phyloP scores from a whole-genome alignment of 2,329 filamentous ascomycete genomes.

The Onygenales sp. region DNA sequence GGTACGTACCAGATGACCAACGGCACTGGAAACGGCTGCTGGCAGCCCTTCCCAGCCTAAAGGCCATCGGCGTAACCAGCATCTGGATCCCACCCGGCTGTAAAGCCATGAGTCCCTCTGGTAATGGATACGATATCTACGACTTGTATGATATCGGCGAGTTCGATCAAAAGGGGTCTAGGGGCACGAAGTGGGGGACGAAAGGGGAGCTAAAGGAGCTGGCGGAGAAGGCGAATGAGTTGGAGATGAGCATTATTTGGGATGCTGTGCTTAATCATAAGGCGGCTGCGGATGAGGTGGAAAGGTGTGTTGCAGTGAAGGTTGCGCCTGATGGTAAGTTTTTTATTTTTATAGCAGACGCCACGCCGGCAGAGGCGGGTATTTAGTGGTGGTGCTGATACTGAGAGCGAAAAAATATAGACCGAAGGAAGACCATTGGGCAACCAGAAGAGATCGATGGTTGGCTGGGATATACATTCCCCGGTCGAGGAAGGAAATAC shows the following conservation, averaged over 20 bases:
- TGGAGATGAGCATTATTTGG: conserved; percentile 53
- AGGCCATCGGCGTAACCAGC: conserved; percentile 51
- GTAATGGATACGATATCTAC: conserved; percentile 62
- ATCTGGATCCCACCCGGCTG: conserved; percentile 64
- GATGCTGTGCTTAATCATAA: conserved; percentile 67
- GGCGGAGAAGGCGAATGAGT: conserved; percentile 39
- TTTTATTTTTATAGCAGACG: background rate
- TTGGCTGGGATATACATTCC: conserved; percentile 60
- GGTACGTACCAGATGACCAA: conserved; percentile 55
- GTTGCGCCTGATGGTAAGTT: conserved; percentile 45
- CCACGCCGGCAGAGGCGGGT: too few relatives aligned
- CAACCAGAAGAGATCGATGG: conserved; percentile 54
- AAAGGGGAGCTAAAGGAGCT: conserved; percentile 52
- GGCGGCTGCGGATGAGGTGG: conserved; percentile 56
- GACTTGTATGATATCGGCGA: conserved; percentile 63
- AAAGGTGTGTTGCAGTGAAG: conserved; percentile 53
- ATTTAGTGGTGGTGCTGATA: background rate
- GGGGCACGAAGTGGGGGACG: conserved; percentile 59
- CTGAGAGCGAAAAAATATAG: conserved; percentile 15
- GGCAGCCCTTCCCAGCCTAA: conserved; percentile 43
- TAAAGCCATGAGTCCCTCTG: conserved; percentile 52
- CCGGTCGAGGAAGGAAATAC: conserved; percentile 50
- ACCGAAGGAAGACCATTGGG: conserved; percentile 47
- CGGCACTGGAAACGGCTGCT: conserved; percentile 53
- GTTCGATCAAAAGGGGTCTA: conserved; percentile 59